Base-by-base conservation (phyloP, 306 rosid genomes). In the Cyclanthera cordifolia region DNA sequence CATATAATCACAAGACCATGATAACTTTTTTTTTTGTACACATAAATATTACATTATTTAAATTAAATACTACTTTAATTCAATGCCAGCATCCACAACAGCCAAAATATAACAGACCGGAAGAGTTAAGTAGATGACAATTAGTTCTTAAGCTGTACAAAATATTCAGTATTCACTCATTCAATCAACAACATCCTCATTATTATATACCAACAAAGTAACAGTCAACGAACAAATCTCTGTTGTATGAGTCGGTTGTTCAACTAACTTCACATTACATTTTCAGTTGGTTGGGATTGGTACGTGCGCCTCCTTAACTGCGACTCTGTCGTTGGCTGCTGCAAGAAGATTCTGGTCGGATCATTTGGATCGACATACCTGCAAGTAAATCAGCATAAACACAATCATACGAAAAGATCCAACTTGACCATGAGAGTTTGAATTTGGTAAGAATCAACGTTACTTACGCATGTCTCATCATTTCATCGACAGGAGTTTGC, bases 401-500 rank as follows among this genome's bases (percentile, higher is more conserved):
- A 70, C 17, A 61, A 67, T 57, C 21, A 73, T 15, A 51, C 10
- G 39, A 72, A 17, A 14, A 4, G n/a, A 46, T 45, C 48, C 43
- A 68, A 47, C 19, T 55, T 39, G 16, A 63, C 12, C 49, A 55
- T 49, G 68, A 14, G 67, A 16, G 64, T 47, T 50, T 24, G 3
- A 21, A 45, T 21, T 45, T 4, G 24, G 25, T 39, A 0, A 64
- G 24, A 24, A 46, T 46, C 55, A 47, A 45, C 14, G 9, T 14
- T 60, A 80, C 96, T 73, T 85, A 94, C 99, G 99, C 99, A 21
- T 86, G 90, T 90, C 99, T 82, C 89, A 90, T 90, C 90, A 94
- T 90, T 74, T 90, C 99, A 81, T 94, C 97, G 32, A 94, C 96
- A 63, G 99, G 99, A 70, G 97, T 82, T 82, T 90, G 86, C n/a